These are phyloP conservation scores for Lepidium africanum DNA, from an alignment of 345 rosid genomes.

Conservation along the genomic window DNA sequence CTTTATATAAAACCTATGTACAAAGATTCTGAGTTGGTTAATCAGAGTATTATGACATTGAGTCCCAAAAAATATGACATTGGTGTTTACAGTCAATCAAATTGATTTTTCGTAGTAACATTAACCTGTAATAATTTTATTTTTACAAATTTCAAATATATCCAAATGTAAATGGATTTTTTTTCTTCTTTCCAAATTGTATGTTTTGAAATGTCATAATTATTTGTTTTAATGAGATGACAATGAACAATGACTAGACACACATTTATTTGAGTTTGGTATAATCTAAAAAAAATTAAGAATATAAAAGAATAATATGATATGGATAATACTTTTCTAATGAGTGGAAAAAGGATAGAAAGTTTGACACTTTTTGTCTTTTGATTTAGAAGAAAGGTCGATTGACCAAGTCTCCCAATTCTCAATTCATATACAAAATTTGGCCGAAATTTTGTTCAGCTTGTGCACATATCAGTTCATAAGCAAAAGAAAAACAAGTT, in stretches of 20 bases:
- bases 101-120: too few relatives aligned
- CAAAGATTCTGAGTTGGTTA: neutral
- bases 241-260: neutral
- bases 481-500: too few relatives aligned
- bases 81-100: too few relatives aligned
- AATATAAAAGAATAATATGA: neutral
- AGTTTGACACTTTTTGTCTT: constrained; percentile 9
- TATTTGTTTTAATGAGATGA: neutral
- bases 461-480: too few relatives aligned
- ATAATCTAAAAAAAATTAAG: neutral
- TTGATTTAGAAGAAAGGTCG: constrained; percentile 18
- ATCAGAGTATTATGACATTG: too few relatives aligned
- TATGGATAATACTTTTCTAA: neutral
- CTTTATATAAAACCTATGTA: neutral
- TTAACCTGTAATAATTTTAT: too few relatives aligned
- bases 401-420: constrained; percentile 1
- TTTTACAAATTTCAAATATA: too few relatives aligned
- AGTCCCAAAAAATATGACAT: too few relatives aligned
- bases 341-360: neutral
- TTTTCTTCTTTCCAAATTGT: neutral
- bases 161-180: too few relatives aligned
- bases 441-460: neutral
- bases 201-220: neutral
- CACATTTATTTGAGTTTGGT: constrained; percentile 1
- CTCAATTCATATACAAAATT: constrained; percentile 4